These are phyloP conservation scores for Mycoemilia scoparia DNA, from an alignment of 192 early-diverging fungal species.

Conservation along the genomic window DNA sequence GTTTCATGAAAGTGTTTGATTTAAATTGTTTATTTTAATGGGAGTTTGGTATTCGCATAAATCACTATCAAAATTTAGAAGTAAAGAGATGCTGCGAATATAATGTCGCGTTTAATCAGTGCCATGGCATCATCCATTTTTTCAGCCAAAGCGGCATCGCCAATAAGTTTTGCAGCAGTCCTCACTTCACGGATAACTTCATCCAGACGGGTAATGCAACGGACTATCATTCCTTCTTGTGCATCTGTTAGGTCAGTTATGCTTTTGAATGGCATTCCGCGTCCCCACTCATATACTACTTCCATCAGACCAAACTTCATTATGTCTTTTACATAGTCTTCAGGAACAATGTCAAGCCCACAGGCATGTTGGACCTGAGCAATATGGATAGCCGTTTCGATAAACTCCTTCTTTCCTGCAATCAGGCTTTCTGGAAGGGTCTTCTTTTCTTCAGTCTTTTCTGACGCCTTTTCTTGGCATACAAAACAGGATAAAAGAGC, in stretches of 20 bases:
- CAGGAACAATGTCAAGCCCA: constrained; percentile 35
- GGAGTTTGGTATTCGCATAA: too few relatives aligned
- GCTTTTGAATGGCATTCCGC: constrained; percentile 75
- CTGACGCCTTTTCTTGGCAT: constrained; percentile 76
- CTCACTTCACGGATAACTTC: constrained; percentile 83
- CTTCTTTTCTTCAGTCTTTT: constrained; percentile 13
- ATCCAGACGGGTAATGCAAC: constrained; percentile 81
- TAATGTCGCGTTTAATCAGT: constrained; percentile 83
- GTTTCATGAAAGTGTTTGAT: too few relatives aligned
- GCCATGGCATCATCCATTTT: constrained; percentile 85
- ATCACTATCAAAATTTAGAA: constrained; percentile 8
- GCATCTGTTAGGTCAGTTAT: constrained; percentile 88
- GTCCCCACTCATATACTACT: constrained; percentile 96
- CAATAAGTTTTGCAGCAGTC: constrained; percentile 72
- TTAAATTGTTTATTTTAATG: too few relatives aligned
- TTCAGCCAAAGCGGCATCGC: constrained; percentile 63
- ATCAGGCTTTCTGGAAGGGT: constrained; percentile 12
- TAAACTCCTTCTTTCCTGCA: constrained; percentile 39
- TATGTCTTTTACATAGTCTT: constrained; percentile 26
- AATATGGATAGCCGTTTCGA: constrained; percentile 46
- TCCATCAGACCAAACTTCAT: constrained; percentile 82
- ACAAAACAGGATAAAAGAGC: constrained; percentile 87
- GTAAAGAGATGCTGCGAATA: constrained; percentile 85
- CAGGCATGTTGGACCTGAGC: constrained; percentile 52
- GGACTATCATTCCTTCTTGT: constrained; percentile 85